Base-by-base conservation (phyloP, 768 basidiomycete species). In the Suillus subluteus region DNA sequence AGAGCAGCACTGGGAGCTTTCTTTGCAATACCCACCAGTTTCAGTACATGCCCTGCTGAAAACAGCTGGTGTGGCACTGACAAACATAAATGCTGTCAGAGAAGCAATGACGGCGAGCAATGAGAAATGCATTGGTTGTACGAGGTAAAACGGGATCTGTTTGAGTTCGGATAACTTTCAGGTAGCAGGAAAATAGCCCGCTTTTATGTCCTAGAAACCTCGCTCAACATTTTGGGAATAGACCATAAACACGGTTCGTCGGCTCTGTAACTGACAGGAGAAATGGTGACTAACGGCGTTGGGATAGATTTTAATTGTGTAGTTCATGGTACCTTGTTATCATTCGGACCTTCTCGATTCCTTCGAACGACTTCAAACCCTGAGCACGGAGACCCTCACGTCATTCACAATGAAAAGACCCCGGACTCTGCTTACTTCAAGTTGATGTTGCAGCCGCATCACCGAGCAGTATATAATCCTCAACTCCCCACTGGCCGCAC, bases 11-110 rank as follows among this genome's bases (percentile, higher is more conserved):
- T 35, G 6, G 35, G 44, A 46, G 9, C 11, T 3, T 46, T 46
- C 0, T 3, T 0, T 2, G 18, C 43, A 44, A 50, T 12, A 6
- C 1, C 0, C 9, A 2, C n/a, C 18, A 44, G 9, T 6, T 8
- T 3, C 8, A 50, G 6, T 13, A 15, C 48, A 50, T 13, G 4
- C 23, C 48, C 23, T 30, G 15, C 15, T 52, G 50, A 52, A 30
- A 52, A 52, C 26, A 16, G 15, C 26, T 16, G 50, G 50, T 15
- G 50, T 52, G 23, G 50, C 50, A 15, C 23, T 52, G 50, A 30
- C 15, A 30, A 6, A 30, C 13, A 52, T 8, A 26, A 13, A 16
- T 52, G 46, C 46, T 12, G 46, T n/a, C 13, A 52, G 6, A 26
- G 23, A 26, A 52, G 50, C 15, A 8, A 16, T 7, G 26, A 30